Evolutionary conservation across 129 eudicot genomes (phyloP).

Genomic region (Helianthus tuberosus): DNA sequence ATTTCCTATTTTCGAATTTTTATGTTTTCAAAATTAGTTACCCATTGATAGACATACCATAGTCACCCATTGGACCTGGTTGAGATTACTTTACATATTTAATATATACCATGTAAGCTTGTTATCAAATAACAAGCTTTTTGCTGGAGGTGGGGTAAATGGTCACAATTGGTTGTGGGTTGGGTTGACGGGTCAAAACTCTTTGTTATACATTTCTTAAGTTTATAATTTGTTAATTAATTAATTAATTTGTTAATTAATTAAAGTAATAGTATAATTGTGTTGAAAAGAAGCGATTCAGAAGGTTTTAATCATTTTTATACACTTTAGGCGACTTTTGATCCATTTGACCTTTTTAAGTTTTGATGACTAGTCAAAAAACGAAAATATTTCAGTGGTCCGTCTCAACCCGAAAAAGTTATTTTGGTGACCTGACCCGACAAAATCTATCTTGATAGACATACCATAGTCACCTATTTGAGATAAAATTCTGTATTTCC

Average conservation of each 20-base stretch:
- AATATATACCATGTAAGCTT: neutral
- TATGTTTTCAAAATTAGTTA: too few relatives aligned
- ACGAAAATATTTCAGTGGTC: too few relatives aligned
- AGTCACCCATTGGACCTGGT: neutral
- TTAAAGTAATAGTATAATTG: neutral
- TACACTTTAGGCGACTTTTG: neutral
- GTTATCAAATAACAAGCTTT: slow-evolving; percentile 2
- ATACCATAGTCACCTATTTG: too few relatives aligned
- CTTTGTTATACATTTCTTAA: neutral
- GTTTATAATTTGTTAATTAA: neutral
- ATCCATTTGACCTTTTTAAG: neutral
- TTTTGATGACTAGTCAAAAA: neutral
- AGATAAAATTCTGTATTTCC: too few relatives aligned
- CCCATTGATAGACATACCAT: too few relatives aligned
- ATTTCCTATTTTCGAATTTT: too few relatives aligned
- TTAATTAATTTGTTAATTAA: neutral
- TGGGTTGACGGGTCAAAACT: neutral
- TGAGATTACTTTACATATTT: neutral
- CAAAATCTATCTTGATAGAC: too few relatives aligned
- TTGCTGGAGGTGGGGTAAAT: neutral
- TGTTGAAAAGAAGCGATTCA: neutral
- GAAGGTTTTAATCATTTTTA: neutral
- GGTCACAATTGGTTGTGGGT: neutral
- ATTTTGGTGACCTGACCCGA: neutral
- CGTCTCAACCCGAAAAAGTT: too few relatives aligned